These are phyloP conservation scores for Aspergillus pseudoviridinutans DNA, from an alignment of 2,329 filamentous ascomycete species.

Conservation along the genomic window DNA sequence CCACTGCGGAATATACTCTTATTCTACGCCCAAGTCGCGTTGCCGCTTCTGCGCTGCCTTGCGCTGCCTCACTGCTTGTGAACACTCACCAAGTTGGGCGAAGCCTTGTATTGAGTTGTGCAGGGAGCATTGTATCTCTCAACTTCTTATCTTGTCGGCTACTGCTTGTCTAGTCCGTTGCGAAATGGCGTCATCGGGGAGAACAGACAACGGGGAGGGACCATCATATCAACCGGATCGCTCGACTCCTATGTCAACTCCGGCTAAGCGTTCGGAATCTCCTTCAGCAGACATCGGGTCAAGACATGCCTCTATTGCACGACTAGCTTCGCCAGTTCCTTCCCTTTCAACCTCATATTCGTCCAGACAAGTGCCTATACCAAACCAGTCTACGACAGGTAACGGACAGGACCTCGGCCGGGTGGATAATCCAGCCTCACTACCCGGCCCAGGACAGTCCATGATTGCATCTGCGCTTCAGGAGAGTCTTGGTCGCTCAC, in stretches of 20 bases:
- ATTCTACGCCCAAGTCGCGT: not conserved
- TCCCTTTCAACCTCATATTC: slow-evolving; percentile 36
- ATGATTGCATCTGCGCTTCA: slow-evolving; percentile 85
- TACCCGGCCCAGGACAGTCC: slow-evolving; percentile 76
- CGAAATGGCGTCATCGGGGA: slow-evolving; percentile 19
- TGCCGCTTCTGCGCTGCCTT: not conserved
- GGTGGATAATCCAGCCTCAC: slow-evolving; percentile 54
- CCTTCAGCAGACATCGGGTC: slow-evolving; percentile 41
- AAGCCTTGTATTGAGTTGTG: not conserved
- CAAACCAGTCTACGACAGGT: slow-evolving; percentile 40
- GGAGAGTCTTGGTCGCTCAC: slow-evolving; percentile 59
- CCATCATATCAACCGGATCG: slow-evolving; percentile 30
- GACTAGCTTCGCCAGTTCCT: slow-evolving; percentile 54
- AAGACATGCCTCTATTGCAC: slow-evolving; percentile 52
- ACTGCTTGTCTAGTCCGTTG: not conserved
- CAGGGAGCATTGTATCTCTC: not conserved
- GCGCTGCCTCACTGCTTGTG: not conserved
- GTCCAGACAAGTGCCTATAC: slow-evolving; percentile 41
- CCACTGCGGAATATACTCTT: not conserved
- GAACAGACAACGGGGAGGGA: slow-evolving; percentile 36
- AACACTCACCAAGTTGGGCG: not conserved
- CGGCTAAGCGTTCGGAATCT: slow-evolving; percentile 33
- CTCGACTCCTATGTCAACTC: slow-evolving; percentile 31
- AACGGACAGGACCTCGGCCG: slow-evolving; percentile 62
- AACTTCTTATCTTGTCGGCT: not conserved